Base-by-base conservation (phyloP, 1,284 basidiomycete genomes). In the Malassezia arunalokei region DNA sequence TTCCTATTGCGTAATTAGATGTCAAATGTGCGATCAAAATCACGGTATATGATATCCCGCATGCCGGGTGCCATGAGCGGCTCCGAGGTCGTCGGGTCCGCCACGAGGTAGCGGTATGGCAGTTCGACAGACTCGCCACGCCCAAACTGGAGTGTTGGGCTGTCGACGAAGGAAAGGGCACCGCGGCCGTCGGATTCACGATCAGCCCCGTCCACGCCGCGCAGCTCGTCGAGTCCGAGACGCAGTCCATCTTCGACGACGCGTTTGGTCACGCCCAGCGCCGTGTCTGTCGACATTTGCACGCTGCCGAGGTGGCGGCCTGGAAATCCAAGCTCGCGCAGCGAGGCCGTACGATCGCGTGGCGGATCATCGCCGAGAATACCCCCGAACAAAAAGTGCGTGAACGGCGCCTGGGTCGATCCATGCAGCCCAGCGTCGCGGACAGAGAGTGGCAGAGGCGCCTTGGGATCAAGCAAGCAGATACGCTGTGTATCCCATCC, bases 271-370 rank as follows among this genome's bases (percentile, higher is more conserved):
- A 96, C 91, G 7, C 86, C 88, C 0, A 96, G 78, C 0, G 92
- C 92, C 1, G 92, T 96, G 73, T 98, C 92, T 0, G 92, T 98
- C 27, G 92, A 96, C 92, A 98, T 98, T 74, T 98, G 94, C 1
- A 89, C 78, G 1, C 59, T 50, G 32, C 70, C 71, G n/a, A 71
- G 51, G 38, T 72, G 66, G 6, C 68, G 49, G 0, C 54, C 80
- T 0, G 87, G 86, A 71, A 94, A 96, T 0, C 89, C 89, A 14
- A 90, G 76, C 12, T 79, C 79, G 28, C 94, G 82, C 39, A 98
- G 80, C 69, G 92, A 87, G 3, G 82, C 80, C 0, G 92, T 98
- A 41, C 70, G 49, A 47, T 92, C 88, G 42, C 87, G 78, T 0
- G 88, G 89, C 1, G 89, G 88, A 71, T 92, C 87, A 63, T 92